Base-by-base conservation (phyloP, 1,284 basidiomycete species). In the Puccinia brachypodii region DNA sequence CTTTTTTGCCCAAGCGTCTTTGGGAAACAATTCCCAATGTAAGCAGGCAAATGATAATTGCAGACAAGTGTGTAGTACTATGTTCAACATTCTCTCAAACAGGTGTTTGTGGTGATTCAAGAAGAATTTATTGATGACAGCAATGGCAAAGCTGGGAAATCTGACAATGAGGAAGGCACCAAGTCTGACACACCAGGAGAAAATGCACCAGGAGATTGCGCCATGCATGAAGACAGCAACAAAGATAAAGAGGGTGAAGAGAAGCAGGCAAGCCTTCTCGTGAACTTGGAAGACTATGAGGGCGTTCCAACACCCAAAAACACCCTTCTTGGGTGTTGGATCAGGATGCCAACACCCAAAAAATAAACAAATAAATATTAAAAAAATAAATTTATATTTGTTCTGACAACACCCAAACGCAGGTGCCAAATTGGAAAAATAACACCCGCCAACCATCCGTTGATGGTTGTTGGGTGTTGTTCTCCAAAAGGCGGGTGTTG, bases 1-100 rank as follows among this genome's bases (percentile, higher is more conserved):
- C 88, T 0, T 89, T 89, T 85, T 87, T 88, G 69, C 88, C 88
- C 0, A 83, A 84, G 28, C 85, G 88, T 25, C 84, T 89, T 0
- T 89, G 88, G 88, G 83, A 88, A 73, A 83, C 83, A n/a, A 84
- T 87, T 53, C 85, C 88, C 28, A 83, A 83, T 9, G 83, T 87
- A 36, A 86, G 87, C 8, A 88, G 88, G 82, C 88, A 88, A 62
- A 44, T 84, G 87, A 36, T 86, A 86, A 77, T 84, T 84, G 33
- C 83, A 83, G 8, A 82, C 6, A 16, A 28, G 8, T 38, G 40
- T 56, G 38, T 0, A 47, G 71, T 50, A 25, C 19, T 40, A 9
- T 38, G 3, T 7, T 14, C 3, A 47, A 11, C 8, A n/a, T 73
- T 47, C n/a, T 33, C 36, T n/a, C 44, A 42, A 31, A 50, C 22